phyloP scores from a whole-genome alignment of 306 rosid species.

The Pyrus pyrifolia region DNA sequence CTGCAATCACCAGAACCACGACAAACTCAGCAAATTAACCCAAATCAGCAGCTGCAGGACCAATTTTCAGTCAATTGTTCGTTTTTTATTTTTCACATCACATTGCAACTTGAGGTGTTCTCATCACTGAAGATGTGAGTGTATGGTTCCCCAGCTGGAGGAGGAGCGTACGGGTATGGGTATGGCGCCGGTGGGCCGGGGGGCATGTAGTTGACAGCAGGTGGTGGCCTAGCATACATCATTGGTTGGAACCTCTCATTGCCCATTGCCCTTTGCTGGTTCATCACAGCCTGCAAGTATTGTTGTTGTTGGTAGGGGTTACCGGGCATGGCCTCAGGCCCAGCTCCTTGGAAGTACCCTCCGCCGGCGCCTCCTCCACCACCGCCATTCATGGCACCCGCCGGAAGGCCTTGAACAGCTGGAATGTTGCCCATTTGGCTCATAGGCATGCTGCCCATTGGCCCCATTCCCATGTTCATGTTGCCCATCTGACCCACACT shows the following conservation, averaged over 20 bases:
- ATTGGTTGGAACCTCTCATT: conserved; percentile 75
- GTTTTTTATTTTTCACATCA: conserved; percentile 41
- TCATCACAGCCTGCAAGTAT: conserved; percentile 58
- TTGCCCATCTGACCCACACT: conserved; percentile 14
- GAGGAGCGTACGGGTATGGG: conserved; percentile 21
- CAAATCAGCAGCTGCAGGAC: background rate
- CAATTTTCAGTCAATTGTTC: background rate
- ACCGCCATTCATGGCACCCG: conserved; percentile 30
- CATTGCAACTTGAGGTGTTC: conserved; percentile 58
- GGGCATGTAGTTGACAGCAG: conserved; percentile 41
- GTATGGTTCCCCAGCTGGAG: conserved; percentile 37
- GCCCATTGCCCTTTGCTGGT: conserved; percentile 56
- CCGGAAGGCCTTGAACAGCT: conserved; percentile 75
- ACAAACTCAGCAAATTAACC: conserved; percentile 2
- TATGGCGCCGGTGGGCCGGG: conserved; percentile 1
- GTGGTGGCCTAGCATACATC: conserved; percentile 54
- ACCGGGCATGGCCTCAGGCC: conserved; percentile 43
- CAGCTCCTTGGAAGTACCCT: conserved; percentile 38
- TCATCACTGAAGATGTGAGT: conserved; percentile 62
- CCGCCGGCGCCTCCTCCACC: conserved; percentile 11
- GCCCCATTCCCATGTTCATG: conserved; percentile 31
- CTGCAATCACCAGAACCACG: conserved; percentile 9
- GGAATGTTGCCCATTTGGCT: conserved; percentile 41
- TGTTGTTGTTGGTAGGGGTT: conserved; percentile 53
- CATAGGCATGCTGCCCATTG: conserved; percentile 36